Conservation (phyloP, 495 filamentous ascomycete genomes). For the Xylaria intraflava region DNA sequence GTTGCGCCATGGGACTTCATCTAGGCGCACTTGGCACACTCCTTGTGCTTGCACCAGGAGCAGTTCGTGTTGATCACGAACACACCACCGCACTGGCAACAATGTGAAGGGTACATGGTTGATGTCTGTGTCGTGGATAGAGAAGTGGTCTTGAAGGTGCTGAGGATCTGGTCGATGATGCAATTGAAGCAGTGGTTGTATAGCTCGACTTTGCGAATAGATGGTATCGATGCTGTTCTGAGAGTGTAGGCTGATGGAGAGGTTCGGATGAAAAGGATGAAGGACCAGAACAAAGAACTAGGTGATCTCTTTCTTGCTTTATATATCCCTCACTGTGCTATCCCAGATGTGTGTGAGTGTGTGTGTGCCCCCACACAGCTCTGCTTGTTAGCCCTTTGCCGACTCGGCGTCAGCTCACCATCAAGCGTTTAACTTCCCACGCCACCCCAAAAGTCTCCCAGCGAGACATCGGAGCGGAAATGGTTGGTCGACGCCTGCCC, state of each 20-base stretch:
- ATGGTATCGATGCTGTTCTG: not conserved
- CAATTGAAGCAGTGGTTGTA: not conserved
- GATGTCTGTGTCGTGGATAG: not conserved
- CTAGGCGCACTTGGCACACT: slow-evolving; percentile 39
- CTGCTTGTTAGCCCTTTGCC: not conserved
- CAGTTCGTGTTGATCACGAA: slow-evolving; percentile 44
- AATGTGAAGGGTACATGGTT: slow-evolving; percentile 36
- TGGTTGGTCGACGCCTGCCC: slow-evolving; percentile 1
- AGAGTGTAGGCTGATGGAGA: not conserved
- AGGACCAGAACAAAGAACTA: not conserved
- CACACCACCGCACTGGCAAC: slow-evolving; percentile 42
- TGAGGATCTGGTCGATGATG: not conserved
- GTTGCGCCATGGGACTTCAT: not conserved
- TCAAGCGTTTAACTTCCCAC: slow-evolving; percentile 3
- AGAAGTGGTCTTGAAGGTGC: not conserved
- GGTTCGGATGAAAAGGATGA: not conserved
- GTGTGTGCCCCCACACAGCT: slow-evolving; percentile 5
- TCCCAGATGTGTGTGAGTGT: slow-evolving; percentile 1
- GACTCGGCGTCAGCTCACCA: slow-evolving; percentile 6
- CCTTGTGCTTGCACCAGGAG: slow-evolving; percentile 37
- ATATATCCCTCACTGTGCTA: slow-evolving; percentile 2
- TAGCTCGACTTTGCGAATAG: not conserved
- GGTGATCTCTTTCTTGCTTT: slow-evolving; percentile 3
- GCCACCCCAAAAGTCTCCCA: not conserved
- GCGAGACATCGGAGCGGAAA: not conserved